Evolutionary conservation across 2,329 filamentous ascomycete genomes (phyloP).

Genomic region (Trichoderma guizhouense): DNA sequence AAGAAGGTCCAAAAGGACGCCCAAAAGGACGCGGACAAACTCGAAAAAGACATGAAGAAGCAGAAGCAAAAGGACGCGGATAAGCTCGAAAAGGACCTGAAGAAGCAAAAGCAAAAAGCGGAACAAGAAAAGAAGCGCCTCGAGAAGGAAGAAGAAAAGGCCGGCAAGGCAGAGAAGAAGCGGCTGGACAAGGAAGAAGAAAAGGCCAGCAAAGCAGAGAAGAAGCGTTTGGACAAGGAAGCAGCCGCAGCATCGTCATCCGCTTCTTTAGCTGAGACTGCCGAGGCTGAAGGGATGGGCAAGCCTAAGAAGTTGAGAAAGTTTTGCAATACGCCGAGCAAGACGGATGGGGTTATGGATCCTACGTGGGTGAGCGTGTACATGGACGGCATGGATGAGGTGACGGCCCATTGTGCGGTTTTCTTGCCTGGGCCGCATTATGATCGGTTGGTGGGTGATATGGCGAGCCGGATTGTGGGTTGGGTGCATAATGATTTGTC

Average conservation of each 20-base stretch:
- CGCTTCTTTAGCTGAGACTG: slow-evolving; percentile 13
- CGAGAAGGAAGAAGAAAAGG: slow-evolving; percentile 34
- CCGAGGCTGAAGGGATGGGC: slow-evolving; percentile 8
- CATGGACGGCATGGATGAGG: slow-evolving; percentile 82
- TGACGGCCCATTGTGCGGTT: slow-evolving; percentile 78
- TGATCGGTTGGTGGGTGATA: slow-evolving; percentile 71
- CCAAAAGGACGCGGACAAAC: slow-evolving; percentile 40
- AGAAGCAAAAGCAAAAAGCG: slow-evolving; percentile 29
- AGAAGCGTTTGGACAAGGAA: slow-evolving; percentile 30
- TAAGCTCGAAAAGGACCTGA: slow-evolving; percentile 34
- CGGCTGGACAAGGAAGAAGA: slow-evolving; percentile 33
- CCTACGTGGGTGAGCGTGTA: slow-evolving; percentile 72
- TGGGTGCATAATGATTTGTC: slow-evolving; percentile 66
- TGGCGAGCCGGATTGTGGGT: slow-evolving; percentile 60
- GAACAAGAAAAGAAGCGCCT: slow-evolving; percentile 27
- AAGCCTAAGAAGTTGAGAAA: slow-evolving; percentile 59
- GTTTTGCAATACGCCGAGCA: slow-evolving; percentile 71
- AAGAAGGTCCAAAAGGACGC: slow-evolving; percentile 43
- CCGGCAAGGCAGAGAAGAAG: slow-evolving; percentile 35
- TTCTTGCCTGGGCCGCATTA: slow-evolving; percentile 74
- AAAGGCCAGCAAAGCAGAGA: slow-evolving; percentile 36
- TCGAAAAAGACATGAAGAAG: slow-evolving; percentile 33
- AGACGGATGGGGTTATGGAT: slow-evolving; percentile 56
- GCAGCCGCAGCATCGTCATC: slow-evolving; percentile 25
- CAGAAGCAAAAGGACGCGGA: slow-evolving; percentile 38